A percentile compares a stretch with the other conserved stretches of the same genome.
Evolutionary conservation across 2,329 filamentous ascomycete species (phyloP).

Genomic region (Colletotrichum sublineola): DNA sequence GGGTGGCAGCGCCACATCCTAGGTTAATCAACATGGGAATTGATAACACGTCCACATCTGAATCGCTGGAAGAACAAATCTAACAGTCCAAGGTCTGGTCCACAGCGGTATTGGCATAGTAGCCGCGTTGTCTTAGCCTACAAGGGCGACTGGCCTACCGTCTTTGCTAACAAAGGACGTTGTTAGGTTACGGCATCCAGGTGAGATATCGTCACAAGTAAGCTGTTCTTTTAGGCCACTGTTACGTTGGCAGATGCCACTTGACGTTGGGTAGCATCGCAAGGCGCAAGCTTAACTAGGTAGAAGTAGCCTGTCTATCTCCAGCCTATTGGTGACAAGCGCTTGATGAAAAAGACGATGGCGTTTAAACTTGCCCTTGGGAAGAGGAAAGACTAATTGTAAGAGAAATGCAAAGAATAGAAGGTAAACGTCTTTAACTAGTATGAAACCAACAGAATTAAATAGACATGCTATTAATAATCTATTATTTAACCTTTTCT

Average conservation of each 20-base stretch:
- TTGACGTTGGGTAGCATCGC: constrained; percentile 2
- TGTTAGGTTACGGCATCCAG: constrained; percentile 28
- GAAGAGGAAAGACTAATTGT: background rate
- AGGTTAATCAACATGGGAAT: constrained; percentile 13
- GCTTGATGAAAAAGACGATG: background rate
- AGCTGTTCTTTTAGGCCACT: constrained; percentile 15
- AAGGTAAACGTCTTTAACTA: background rate
- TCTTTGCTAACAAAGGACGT: constrained; percentile 27
- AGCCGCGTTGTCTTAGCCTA: constrained; percentile 39
- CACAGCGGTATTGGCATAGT: constrained; percentile 31
- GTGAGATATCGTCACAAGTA: constrained; percentile 24
- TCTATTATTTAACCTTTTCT: too few species aligned
- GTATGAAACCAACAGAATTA: too few species aligned
- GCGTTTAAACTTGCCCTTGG: background rate
- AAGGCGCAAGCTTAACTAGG: constrained; percentile 14
- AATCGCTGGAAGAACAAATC: constrained; percentile 6
- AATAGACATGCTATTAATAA: too few species aligned
- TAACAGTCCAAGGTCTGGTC: constrained; percentile 1
- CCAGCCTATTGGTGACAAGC: constrained; percentile 6
- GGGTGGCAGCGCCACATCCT: background rate
- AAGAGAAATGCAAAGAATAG: background rate
- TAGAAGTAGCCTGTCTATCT: constrained; percentile 5
- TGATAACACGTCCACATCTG: background rate
- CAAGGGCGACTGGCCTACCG: constrained; percentile 14
- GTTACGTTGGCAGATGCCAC: background rate